A percentile compares a stretch with the other conserved stretches of the same genome.
Conservation (phyloP, 805 yeast genomes). For the Candida ficus region DNA sequence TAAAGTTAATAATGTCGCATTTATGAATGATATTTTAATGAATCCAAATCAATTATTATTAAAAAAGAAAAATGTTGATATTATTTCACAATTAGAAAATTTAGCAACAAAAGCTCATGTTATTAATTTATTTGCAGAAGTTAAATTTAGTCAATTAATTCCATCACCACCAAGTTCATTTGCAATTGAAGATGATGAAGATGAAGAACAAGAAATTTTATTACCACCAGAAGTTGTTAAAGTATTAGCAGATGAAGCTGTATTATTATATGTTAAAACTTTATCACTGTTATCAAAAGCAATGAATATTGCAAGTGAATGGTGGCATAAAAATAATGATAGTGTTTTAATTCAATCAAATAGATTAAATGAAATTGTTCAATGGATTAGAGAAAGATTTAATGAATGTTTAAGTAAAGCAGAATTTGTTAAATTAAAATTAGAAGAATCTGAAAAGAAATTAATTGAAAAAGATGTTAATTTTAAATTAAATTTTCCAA, state of each 20-base stretch:
- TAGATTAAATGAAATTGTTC: slow-evolving; percentile 53
- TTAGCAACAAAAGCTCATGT: slow-evolving; percentile 90
- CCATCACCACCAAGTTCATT: slow-evolving; percentile 52
- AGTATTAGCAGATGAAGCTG: slow-evolving; percentile 77
- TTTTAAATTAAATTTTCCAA: slow-evolving; percentile 12
- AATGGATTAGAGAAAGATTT: slow-evolving; percentile 86
- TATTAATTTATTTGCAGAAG: slow-evolving; percentile 82
- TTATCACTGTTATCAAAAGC: slow-evolving; percentile 79
- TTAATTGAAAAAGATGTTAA: slow-evolving; percentile 13
- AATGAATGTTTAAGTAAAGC: slow-evolving; percentile 89
- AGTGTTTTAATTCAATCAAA: slow-evolving; percentile 18
- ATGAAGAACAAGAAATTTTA: slow-evolving; percentile 24
- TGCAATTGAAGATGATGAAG: slow-evolving; percentile 35
- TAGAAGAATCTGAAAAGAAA: slow-evolving; percentile 44
- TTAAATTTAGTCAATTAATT: slow-evolving; percentile 78
- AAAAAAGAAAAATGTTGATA: slow-evolving; percentile 22
- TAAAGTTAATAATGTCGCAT: slow-evolving; percentile 3
- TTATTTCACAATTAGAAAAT: slow-evolving; percentile 52
- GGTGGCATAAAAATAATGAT: slow-evolving; percentile 70
- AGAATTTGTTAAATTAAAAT: slow-evolving; percentile 60
- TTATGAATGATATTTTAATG: slow-evolving; percentile 10
- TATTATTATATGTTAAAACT: slow-evolving; percentile 78
- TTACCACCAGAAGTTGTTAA: slow-evolving; percentile 56
- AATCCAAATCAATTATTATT: slow-evolving; percentile 11
- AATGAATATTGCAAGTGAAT: slow-evolving; percentile 77